A percentile compares a stretch with the other conserved stretches of the same genome.
phyloP scores from a whole-genome alignment of 2,329 filamentous ascomycete species.

The Neonectria magnoliae region DNA sequence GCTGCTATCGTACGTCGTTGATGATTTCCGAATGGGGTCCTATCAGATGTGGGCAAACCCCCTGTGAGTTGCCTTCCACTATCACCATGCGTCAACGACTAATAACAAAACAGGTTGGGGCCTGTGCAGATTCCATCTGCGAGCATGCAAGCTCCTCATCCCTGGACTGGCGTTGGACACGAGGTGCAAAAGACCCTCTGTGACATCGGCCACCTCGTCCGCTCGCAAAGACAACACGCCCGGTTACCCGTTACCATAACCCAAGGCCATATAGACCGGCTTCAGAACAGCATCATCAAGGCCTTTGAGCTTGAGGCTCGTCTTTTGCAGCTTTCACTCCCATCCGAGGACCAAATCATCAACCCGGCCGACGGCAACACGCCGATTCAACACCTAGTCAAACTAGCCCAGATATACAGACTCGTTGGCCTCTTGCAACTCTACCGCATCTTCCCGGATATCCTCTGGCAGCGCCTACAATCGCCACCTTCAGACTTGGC shows the following conservation, averaged over 20 bases:
- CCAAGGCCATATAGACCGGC: constrained; percentile 19
- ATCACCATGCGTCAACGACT: background rate
- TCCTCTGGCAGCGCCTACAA: constrained; percentile 16
- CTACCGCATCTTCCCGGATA: constrained; percentile 28
- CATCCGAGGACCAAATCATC: constrained; percentile 16
- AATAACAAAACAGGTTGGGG: constrained; percentile 7
- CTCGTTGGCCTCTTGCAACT: constrained; percentile 22
- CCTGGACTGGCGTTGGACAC: constrained; percentile 28
- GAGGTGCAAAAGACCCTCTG: constrained; percentile 19
- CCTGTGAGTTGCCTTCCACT: constrained; percentile 2
- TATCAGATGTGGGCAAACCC: constrained; percentile 8
- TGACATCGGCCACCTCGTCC: constrained; percentile 22
- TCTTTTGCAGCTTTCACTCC: constrained; percentile 10
- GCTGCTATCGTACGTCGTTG: constrained; percentile 26
- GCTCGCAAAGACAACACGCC: constrained; percentile 22
- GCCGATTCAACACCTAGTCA: constrained; percentile 20
- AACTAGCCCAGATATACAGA: constrained; percentile 22
- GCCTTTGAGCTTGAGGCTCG: constrained; percentile 26
- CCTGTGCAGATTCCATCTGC: constrained; percentile 5
- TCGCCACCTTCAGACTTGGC: background rate
- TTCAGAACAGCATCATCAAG: constrained; percentile 17
- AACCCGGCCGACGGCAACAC: constrained; percentile 25
- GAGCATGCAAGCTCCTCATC: constrained; percentile 18
- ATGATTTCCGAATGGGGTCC: constrained; percentile 17
- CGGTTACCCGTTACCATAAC: constrained; percentile 7